Conservation (phyloP, 257 asterid genomes). For the Lavandula angustifolia region DNA sequence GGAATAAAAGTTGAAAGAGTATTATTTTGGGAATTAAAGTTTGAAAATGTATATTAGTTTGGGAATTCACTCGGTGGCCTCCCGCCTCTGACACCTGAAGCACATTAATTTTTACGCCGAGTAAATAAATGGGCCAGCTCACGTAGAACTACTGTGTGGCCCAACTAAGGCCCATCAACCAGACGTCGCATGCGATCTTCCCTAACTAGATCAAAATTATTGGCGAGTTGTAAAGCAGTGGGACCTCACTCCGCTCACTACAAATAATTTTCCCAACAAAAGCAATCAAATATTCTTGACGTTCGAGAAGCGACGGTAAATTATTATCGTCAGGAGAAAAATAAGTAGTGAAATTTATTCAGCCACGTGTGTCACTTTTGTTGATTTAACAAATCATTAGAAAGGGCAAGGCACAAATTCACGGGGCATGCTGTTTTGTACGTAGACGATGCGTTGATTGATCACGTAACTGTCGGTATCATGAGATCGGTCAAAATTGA, state of each 20-base stretch:
- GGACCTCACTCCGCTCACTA: not conserved
- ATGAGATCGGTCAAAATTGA: conserved; percentile 17
- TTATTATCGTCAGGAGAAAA: too few relatives aligned
- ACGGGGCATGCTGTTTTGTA: not conserved
- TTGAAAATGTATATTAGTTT: too few relatives aligned
- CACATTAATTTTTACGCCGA: too few relatives aligned
- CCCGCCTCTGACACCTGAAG: too few relatives aligned
- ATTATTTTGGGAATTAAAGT: too few relatives aligned
- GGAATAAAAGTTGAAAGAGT: too few relatives aligned
- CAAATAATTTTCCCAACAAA: not conserved
- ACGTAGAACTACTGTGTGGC: not conserved
- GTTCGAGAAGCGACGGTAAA: too few relatives aligned
- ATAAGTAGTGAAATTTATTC: too few relatives aligned
- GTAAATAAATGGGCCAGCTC: not conserved
- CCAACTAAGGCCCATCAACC: conserved; percentile 28
- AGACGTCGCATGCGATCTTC: conserved; percentile 21
- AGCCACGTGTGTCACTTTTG: not conserved
- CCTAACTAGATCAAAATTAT: not conserved
- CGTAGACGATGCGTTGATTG: conserved; percentile 19
- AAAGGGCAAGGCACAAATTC: conserved; percentile 15
- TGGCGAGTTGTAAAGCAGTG: not conserved
- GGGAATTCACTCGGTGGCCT: too few relatives aligned
- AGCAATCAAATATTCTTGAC: too few relatives aligned
- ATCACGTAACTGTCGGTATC: not conserved
- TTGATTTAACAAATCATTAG: conserved; percentile 32